Conservation (phyloP, 495 filamentous ascomycete species). For the Xylaria acuta region DNA sequence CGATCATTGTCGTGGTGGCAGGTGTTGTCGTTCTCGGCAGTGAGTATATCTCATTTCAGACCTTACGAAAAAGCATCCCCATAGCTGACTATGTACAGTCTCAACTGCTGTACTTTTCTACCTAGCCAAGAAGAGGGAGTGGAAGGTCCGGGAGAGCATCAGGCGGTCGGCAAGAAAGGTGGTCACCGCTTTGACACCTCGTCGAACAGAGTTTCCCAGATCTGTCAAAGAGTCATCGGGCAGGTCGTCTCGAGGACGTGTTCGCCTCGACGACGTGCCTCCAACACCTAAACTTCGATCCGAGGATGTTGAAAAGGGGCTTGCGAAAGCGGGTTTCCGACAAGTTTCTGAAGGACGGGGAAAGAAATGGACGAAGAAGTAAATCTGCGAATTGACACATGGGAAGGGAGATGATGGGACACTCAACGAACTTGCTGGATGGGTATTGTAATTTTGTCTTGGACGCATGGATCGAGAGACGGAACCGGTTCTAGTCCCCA, state of each 20-base stretch:
- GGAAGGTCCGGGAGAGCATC: conserved; percentile 60
- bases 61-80: neutral
- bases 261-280: conserved; percentile 57
- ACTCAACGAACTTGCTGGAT: neutral
- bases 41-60: conserved; percentile 39
- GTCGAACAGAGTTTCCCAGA: conserved; percentile 60
- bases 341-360: conserved; percentile 36
- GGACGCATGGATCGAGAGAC: neutral
- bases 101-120: conserved; percentile 57
- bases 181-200: conserved; percentile 58
- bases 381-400: conserved; percentile 37
- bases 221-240: conserved; percentile 52
- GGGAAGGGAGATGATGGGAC: conserved; percentile 4
- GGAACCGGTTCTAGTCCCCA: neutral
- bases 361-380: conserved; percentile 48
- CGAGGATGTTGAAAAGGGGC: conserved; percentile 60
- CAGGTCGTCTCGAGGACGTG: conserved; percentile 39
- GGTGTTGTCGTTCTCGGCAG: conserved; percentile 64
- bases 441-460: conserved; percentile 20
- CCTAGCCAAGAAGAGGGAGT: conserved; percentile 63
- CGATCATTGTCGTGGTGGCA: conserved; percentile 67
- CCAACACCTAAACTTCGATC: conserved; percentile 54
- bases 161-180: conserved; percentile 60
- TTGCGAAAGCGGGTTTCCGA: conserved; percentile 36
- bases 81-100: conserved; percentile 45